Evolutionary conservation across 805 yeast genomes (phyloP).

Genomic region (Spathaspora boniae): DNA sequence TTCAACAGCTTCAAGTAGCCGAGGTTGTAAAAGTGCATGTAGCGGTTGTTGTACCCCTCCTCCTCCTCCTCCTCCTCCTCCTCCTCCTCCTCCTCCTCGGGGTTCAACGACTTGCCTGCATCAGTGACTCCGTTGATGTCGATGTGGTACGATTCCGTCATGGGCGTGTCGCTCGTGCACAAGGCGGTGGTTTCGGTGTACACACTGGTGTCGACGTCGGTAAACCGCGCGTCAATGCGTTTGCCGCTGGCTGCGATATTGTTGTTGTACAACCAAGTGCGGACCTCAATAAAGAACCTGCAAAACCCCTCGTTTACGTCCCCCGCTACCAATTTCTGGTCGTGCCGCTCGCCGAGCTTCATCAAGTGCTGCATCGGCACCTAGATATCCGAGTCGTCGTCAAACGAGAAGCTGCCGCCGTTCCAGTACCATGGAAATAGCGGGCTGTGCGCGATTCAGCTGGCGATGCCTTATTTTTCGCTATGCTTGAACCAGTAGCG

Average conservation of each 20-base stretch:
- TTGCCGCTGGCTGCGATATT: constrained; percentile 18
- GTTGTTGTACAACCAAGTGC: constrained; percentile 26
- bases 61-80: constrained; percentile 12
- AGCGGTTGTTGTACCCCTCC: constrained; percentile 46
- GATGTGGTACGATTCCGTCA: constrained; percentile 1
- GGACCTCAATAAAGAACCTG: constrained; percentile 25
- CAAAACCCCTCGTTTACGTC: constrained; percentile 28
- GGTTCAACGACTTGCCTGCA: constrained; percentile 3
- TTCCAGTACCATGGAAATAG: constrained; percentile 30
- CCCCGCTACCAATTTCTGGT: constrained; percentile 28
- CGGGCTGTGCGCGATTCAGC: constrained; percentile 29
- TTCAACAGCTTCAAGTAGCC: constrained; percentile 52
- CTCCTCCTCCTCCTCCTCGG: constrained; percentile 13
- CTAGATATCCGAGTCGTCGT: constrained; percentile 26
- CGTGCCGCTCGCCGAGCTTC: constrained; percentile 19
- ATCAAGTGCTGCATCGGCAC: constrained; percentile 23
- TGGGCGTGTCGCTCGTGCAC: background rate
- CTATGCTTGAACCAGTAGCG: constrained; percentile 26
- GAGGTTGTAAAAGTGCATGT: constrained; percentile 52
- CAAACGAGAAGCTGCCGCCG: constrained; percentile 28
- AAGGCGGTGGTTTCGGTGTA: constrained; percentile 56
- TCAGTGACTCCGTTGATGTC: constrained; percentile 7
- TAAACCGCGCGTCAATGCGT: constrained; percentile 45
- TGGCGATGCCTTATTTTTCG: constrained; percentile 18
- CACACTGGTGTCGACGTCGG: constrained; percentile 55